These are phyloP conservation scores for Penicillium macrosclerotiorum DNA, from an alignment of 495 filamentous ascomycete species.

Conservation along the genomic window DNA sequence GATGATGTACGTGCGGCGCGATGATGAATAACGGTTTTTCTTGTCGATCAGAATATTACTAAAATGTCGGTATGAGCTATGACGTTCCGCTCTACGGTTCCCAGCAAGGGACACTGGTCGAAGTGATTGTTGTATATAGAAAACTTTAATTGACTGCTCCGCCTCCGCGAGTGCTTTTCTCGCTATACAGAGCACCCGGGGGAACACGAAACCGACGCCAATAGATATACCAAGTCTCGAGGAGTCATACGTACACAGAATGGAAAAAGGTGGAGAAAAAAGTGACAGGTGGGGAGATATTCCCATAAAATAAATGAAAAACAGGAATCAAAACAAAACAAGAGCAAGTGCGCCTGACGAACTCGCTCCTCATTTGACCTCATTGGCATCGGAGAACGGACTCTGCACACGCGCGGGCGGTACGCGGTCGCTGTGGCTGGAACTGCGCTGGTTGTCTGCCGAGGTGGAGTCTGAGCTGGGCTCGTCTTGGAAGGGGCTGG, in stretches of 20 bases:
- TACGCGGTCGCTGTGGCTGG: constrained; percentile 24
- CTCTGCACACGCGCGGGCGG: constrained; percentile 36
- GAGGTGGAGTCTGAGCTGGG: constrained; percentile 24
- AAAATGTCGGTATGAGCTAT: no score
- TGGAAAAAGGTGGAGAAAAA: not conserved
- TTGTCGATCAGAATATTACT: no score
- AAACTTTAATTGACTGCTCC: constrained; percentile 15
- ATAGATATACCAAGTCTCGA: constrained; percentile 14
- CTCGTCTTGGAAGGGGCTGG: constrained; percentile 61
- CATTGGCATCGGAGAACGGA: constrained; percentile 49
- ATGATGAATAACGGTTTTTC: no score
- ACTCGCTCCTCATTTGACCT: constrained; percentile 53
- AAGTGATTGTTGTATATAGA: no score
- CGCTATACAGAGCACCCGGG: constrained; percentile 24
- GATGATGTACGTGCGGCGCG: no score
- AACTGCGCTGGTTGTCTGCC: constrained; percentile 19
- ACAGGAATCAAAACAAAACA: constrained; percentile 7
- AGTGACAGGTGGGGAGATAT: not conserved
- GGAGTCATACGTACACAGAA: constrained; percentile 28
- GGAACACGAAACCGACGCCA: constrained; percentile 14
- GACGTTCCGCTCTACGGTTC: no score
- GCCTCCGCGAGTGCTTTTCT: constrained; percentile 19
- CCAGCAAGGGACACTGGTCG: no score
- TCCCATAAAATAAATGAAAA: not conserved
- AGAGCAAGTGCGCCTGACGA: constrained; percentile 5